Percentiles rank a stretch among this genome's conserved stretches.
phyloP scores from a whole-genome alignment of 2,329 filamentous ascomycete genomes.

The Pyricularia sp. region DNA sequence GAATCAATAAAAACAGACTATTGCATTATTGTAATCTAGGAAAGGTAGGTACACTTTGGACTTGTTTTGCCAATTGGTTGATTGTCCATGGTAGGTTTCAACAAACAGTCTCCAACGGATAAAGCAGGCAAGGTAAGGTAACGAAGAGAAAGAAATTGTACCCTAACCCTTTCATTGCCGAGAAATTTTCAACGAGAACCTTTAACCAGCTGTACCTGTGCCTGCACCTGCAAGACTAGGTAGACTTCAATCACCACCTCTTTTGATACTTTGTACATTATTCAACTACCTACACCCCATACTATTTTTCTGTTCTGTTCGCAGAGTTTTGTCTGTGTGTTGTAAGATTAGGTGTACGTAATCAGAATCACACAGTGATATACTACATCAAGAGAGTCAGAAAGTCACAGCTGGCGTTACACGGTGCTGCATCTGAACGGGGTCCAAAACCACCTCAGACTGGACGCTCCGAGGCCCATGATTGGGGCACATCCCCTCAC shows the following conservation, averaged over 20 bases:
- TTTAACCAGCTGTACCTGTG: neutral
- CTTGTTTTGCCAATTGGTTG: neutral
- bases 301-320: no score
- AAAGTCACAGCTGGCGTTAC: neutral
- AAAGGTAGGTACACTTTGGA: neutral
- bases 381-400: neutral
- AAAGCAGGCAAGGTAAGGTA: neutral
- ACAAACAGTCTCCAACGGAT: neutral
- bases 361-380: neutral
- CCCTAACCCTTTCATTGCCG: neutral
- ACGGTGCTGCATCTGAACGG: neutral
- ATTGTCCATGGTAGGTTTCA: neutral
- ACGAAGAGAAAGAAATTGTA: neutral
- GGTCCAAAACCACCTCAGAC: neutral
- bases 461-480: neutral
- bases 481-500: neutral
- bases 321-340: neutral
- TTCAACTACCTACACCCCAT: neutral
- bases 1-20: neutral
- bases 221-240: no score
- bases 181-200: neutral
- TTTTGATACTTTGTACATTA: neutral
- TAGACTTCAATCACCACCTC: neutral
- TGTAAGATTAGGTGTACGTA: neutral
- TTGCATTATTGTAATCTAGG: neutral